Percentiles rank a stretch among this genome's conserved stretches.
phyloP scores from a whole-genome alignment of 768 basidiomycete species.

The Termitomyces sp. region DNA sequence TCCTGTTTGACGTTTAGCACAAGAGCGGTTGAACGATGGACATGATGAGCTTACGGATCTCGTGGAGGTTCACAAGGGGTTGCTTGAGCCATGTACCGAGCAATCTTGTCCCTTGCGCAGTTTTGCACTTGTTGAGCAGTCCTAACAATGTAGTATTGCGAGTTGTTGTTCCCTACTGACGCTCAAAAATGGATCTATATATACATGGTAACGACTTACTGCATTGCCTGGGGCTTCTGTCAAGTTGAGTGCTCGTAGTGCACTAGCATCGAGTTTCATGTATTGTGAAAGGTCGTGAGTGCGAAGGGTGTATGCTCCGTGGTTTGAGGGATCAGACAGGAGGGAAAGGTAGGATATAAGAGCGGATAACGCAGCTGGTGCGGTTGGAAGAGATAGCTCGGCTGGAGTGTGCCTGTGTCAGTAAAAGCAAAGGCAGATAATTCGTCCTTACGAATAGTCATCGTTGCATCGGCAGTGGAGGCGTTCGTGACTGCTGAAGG shows the following conservation, averaged over 20 bases:
- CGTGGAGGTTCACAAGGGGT: conserved; percentile 89
- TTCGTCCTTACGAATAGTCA: conserved; percentile 51
- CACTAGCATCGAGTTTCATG: conserved; percentile 96
- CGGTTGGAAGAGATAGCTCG: conserved; percentile 71
- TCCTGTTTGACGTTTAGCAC: conserved; percentile 38
- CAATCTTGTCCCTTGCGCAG: conserved; percentile 86
- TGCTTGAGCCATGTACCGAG: conserved; percentile 95
- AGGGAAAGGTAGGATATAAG: conserved; percentile 82
- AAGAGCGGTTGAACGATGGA: neutral
- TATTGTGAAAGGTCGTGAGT: conserved; percentile 92
- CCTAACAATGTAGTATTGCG: conserved; percentile 89
- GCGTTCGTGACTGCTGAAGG: conserved; percentile 34
- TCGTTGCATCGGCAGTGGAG: conserved; percentile 48
- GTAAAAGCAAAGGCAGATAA: neutral
- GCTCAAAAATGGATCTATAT: neutral
- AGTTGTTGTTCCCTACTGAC: conserved; percentile 50
- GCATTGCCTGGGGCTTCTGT: conserved; percentile 67
- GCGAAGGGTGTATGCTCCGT: conserved; percentile 74
- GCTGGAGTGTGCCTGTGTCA: conserved; percentile 41
- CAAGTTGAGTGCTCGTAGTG: conserved; percentile 84
- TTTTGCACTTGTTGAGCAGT: conserved; percentile 93
- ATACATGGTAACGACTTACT: conserved; percentile 29
- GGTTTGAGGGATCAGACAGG: conserved; percentile 72
- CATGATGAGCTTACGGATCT: conserved; percentile 67
- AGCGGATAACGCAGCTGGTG: conserved; percentile 79